Evolutionary conservation across 108 stramenopile genomes (phyloP), one percentile per base, ranked within the genome.

Genomic region (Cyclotella baltica): DNA sequence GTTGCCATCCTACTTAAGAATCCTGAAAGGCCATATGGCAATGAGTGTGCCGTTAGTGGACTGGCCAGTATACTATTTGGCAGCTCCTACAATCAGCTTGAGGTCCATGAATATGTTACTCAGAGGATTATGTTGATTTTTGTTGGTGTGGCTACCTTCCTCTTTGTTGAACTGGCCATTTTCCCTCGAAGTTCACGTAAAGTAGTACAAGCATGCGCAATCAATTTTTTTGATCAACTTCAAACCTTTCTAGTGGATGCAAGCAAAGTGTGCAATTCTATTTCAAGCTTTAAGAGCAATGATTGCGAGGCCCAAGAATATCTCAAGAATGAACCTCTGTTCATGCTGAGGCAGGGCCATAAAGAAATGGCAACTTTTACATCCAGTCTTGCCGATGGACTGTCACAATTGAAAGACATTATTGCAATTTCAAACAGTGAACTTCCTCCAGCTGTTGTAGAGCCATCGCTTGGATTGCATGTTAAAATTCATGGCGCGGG

Each of bases 31-130:
- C 75, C 83, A 15, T 87, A 87, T 61, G 70, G 72, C 5, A 77
- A 68, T 57, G 48, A 72, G 13, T 87, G 82, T 55, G 80, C 86
- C 2, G 83, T 80, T 16, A 82, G 75, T 9, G 78, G 81, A 56
- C 70, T 85, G 35, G 83, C 83, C 29, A 59, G 59, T 52, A 87
- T 87, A 34, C 63, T 85, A 18, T 87, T 78, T 40, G 86, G 86
- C 3, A 73, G 71, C 36, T 67, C 85, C 51, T 72, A 84, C 34
- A 78, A 62, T 46, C 23, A 55, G 25, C 35, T 75, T 40, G 52
- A 52, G 25, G 64, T 87, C 46, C 30, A 73, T 28, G 81, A 77
- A 23, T 87, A 84, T 37, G 78, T 87, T 23, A 83, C 84, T 5
- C 59, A 58, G 30, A 47, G 86, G 23, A 77, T 87, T 31, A 72